These are phyloP conservation scores for Porogramme epimiltina DNA, from an alignment of 1,284 basidiomycete genomes.

Conservation along the genomic window DNA sequence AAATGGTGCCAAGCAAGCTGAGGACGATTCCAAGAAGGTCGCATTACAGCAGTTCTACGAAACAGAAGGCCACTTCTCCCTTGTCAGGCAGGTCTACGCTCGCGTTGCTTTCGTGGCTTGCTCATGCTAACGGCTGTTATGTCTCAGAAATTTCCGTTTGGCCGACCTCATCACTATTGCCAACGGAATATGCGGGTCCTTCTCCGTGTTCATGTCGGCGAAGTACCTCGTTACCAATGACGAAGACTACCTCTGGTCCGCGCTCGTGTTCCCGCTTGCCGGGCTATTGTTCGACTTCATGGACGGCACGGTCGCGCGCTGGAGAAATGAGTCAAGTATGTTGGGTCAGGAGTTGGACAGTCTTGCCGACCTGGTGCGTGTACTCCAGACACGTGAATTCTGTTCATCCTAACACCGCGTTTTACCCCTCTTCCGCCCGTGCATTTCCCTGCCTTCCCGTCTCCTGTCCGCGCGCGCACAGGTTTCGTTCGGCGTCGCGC, in stretches of 20 bases:
- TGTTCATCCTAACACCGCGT: constrained; percentile 3
- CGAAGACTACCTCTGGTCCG: constrained; percentile 80
- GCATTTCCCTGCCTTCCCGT: background rate
- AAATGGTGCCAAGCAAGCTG: constrained; percentile 16
- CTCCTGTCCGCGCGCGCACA: constrained; percentile 32
- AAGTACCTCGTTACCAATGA: constrained; percentile 87
- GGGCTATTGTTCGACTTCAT: constrained; percentile 99
- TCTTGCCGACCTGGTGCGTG: constrained; percentile 88
- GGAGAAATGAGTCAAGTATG: constrained; percentile 94
- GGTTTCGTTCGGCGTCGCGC: constrained; percentile 98
- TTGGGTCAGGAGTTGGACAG: constrained; percentile 99
- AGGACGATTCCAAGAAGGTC: constrained; percentile 43
- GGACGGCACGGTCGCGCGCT: constrained; percentile 97
- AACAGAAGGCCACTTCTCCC: constrained; percentile 91
- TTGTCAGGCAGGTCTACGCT: constrained; percentile 74
- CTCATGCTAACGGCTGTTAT: background rate
- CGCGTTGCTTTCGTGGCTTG: constrained; percentile 2
- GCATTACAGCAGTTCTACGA: constrained; percentile 84
- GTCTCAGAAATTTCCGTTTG: constrained; percentile 91
- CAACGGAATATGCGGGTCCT: constrained; percentile 98
- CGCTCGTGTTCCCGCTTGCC: constrained; percentile 86
- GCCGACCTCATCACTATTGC: constrained; percentile 99
- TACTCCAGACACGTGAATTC: constrained; percentile 8
- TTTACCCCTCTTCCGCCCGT: constrained; percentile 10
- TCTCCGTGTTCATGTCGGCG: constrained; percentile 93